Evolutionary conservation across 345 rosid genomes (phyloP).

Genomic region (Excoecaria cochinchinensis): DNA sequence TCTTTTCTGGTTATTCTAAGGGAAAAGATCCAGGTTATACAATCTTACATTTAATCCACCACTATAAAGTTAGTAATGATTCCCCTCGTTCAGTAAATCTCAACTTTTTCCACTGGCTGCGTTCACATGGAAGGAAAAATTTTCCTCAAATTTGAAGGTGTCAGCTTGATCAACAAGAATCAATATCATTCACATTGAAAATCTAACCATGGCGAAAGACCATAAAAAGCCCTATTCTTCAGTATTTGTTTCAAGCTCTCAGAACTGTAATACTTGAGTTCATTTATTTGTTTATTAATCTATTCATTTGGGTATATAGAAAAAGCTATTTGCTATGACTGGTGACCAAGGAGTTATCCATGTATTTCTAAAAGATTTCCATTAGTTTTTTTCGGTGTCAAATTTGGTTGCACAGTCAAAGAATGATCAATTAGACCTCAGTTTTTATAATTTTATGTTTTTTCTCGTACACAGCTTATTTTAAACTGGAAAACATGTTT

Average conservation of each 20-base stretch:
- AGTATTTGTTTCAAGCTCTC: background rate
- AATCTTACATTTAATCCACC: background rate
- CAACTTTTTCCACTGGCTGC: background rate
- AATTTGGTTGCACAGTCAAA: background rate
- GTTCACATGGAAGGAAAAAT: background rate
- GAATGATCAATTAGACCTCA: too few species aligned
- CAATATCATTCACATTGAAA: background rate
- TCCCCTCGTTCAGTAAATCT: background rate
- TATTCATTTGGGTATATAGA: background rate
- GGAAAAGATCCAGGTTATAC: background rate
- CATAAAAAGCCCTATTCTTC: background rate
- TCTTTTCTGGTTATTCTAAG: background rate
- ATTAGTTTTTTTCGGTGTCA: background rate
- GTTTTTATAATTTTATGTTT: background rate
- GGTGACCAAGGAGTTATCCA: background rate
- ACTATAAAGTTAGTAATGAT: background rate
- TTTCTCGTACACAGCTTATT: background rate
- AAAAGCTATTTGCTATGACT: background rate
- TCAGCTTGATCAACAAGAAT: too few species aligned
- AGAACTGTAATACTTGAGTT: background rate
- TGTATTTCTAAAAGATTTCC: background rate
- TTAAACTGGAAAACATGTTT: background rate
- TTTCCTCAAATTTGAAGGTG: background rate
- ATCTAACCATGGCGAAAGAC: background rate
- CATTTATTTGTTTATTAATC: background rate